Conservation (phyloP, 352 stramenopile species). For the Phytophthora foliorum region DNA sequence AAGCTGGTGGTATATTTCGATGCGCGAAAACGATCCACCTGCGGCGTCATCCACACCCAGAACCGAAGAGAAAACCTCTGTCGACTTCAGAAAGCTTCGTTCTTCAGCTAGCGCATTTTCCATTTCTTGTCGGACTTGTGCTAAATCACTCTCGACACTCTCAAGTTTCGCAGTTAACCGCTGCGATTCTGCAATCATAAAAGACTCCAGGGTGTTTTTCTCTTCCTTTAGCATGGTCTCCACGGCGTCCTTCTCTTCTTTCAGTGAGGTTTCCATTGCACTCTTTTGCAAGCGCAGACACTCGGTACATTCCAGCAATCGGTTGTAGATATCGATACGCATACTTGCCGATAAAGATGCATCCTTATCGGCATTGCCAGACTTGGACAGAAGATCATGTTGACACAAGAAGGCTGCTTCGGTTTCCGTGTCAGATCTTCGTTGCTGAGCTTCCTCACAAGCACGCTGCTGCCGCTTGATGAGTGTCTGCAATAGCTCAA, state of each 20-base stretch:
- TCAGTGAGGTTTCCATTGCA: not conserved
- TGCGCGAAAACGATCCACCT: constrained; percentile 13
- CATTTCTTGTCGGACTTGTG: constrained; percentile 19
- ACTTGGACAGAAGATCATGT: constrained; percentile 19
- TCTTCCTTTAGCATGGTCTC: constrained; percentile 1
- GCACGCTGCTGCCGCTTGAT: constrained; percentile 30
- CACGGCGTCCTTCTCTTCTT: constrained; percentile 15
- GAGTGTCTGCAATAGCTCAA: constrained; percentile 41
- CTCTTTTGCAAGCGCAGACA: constrained; percentile 23
- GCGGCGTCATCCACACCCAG: not conserved
- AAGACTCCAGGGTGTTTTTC: constrained; percentile 13
- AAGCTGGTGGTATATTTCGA: constrained; percentile 32
- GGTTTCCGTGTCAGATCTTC: constrained; percentile 14
- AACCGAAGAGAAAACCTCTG: constrained; percentile 23
- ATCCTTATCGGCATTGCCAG: not conserved
- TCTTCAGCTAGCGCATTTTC: constrained; percentile 24
- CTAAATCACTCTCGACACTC: constrained; percentile 25
- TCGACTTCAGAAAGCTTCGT: constrained; percentile 21
- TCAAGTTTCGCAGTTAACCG: constrained; percentile 13
- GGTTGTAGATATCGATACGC: constrained; percentile 42
- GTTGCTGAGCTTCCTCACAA: constrained; percentile 16
- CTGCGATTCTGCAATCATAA: constrained; percentile 15
- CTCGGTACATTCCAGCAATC: constrained; percentile 22
- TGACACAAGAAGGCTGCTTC: constrained; percentile 33
- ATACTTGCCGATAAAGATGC: constrained; percentile 13